Evolutionary conservation across 139 green algal genomes (phyloP).

Genomic region (Diplosphaera chodatii): DNA sequence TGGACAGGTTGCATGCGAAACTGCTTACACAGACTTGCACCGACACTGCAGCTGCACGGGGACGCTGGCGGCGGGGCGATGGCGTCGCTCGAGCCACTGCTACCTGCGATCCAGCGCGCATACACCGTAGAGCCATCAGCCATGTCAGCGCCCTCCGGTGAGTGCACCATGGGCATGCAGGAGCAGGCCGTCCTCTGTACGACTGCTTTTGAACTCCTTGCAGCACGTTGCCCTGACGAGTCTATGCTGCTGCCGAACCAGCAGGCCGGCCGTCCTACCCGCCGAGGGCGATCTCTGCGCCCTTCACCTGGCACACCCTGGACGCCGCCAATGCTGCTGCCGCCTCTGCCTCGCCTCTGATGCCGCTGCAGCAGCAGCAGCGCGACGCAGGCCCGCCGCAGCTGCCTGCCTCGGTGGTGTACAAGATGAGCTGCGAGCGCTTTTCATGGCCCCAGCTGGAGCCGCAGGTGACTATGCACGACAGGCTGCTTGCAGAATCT

Average conservation of each 20-base stretch:
- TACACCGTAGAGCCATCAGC: background rate
- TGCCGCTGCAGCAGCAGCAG: background rate
- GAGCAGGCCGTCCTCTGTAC: too few relatives aligned
- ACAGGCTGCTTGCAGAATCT: too few relatives aligned
- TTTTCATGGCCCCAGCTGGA: conserved; percentile 70
- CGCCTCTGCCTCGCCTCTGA: background rate
- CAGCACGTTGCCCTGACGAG: too few relatives aligned
- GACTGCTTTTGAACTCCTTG: too few relatives aligned
- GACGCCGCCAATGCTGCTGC: background rate
- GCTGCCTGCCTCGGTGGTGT: conserved; percentile 50
- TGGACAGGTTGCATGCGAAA: too few relatives aligned
- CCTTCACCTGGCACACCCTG: background rate
- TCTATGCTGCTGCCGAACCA: background rate
- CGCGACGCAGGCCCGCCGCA: conserved; percentile 3
- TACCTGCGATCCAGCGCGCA: background rate
- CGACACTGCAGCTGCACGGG: background rate
- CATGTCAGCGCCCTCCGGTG: conserved; percentile 2
- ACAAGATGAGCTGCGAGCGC: conserved; percentile 44
- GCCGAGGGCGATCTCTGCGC: too few relatives aligned
- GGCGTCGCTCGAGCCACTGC: background rate
- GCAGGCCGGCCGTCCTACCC: too few relatives aligned
- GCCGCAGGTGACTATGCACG: conserved; percentile 29
- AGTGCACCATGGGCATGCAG: too few relatives aligned
- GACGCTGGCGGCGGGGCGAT: background rate
- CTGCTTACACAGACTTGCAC: too few relatives aligned